Evolutionary conservation across 2,329 filamentous ascomycete genomes (phyloP).

Genomic region (Paecilomyces sp.): DNA sequence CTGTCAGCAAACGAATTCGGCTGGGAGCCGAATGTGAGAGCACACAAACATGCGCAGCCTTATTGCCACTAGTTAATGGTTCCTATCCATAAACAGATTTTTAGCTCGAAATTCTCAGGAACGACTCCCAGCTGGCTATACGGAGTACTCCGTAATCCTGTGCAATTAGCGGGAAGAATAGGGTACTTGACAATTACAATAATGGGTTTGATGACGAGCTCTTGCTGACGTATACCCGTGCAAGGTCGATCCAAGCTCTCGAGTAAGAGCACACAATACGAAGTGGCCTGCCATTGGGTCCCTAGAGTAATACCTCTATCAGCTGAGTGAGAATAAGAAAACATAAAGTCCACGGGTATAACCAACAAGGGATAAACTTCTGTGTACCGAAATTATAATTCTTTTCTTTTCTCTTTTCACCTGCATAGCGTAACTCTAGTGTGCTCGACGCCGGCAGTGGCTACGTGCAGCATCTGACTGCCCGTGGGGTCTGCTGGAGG

Average conservation of each 20-base stretch:
- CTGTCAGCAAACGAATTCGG: background rate
- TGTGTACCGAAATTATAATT: background rate
- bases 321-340: background rate
- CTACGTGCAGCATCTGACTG: constrained; percentile 5
- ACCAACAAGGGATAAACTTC: background rate
- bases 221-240: background rate
- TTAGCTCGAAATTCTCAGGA: background rate
- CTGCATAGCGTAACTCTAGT: background rate
- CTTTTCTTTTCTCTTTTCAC: background rate
- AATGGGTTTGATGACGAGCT: too few species aligned
- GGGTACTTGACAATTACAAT: background rate
- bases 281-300: background rate
- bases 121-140: background rate
- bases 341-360: background rate
- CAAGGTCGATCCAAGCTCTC: background rate
- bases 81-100: background rate
- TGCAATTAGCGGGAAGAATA: background rate
- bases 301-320: background rate
- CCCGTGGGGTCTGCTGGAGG: constrained; percentile 6
- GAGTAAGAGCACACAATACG: background rate
- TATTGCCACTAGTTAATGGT: background rate
- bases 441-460: constrained; percentile 1
- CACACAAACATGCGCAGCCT: background rate
- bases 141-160: background rate
- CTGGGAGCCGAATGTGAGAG: background rate